Conservation (phyloP, 1,139 yeast genomes). For the Meyerozyma sp. region DNA sequence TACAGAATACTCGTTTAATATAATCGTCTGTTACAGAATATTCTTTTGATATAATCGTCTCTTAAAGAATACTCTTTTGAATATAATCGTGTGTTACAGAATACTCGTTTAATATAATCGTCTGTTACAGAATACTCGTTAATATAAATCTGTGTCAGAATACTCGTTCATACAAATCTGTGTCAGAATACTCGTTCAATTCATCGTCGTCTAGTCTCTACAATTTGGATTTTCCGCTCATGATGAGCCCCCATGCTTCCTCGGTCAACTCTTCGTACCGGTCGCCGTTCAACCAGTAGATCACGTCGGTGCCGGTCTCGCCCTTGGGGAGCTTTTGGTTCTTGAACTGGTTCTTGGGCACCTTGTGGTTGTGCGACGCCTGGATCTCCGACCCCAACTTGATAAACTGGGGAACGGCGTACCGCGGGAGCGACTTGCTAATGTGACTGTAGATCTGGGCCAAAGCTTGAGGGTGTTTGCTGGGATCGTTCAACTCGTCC, state of each 20-base stretch:
- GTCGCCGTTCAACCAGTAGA: conserved; percentile 63
- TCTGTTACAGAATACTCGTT: too few relatives aligned
- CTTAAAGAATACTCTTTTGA: too few relatives aligned
- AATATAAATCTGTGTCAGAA: too few relatives aligned
- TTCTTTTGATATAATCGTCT: too few relatives aligned
- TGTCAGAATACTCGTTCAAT: too few relatives aligned
- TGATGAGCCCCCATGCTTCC: conserved; percentile 55
- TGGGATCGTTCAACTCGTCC: conserved; percentile 22
- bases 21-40: too few relatives aligned
- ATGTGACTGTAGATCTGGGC: conserved; percentile 31
- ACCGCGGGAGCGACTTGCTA: conserved; percentile 60
- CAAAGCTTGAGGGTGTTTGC: conserved; percentile 24
- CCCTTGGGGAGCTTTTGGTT: conserved; percentile 77
- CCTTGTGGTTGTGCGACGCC: conserved; percentile 80
- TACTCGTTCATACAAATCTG: too few relatives aligned
- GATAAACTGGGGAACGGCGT: conserved; percentile 82
- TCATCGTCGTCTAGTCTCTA: conserved; percentile 9
- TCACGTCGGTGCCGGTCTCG: conserved; percentile 49
- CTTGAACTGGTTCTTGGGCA: conserved; percentile 72
- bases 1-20: too few relatives aligned
- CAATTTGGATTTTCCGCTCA: conserved; percentile 36
- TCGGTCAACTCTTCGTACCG: conserved; percentile 54
- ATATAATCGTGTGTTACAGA: too few relatives aligned
- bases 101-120: too few relatives aligned
- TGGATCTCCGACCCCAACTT: conserved; percentile 60